Evolutionary conservation across 1,284 basidiomycete genomes (phyloP).

Genomic region (Heterobasidion parviporum): DNA sequence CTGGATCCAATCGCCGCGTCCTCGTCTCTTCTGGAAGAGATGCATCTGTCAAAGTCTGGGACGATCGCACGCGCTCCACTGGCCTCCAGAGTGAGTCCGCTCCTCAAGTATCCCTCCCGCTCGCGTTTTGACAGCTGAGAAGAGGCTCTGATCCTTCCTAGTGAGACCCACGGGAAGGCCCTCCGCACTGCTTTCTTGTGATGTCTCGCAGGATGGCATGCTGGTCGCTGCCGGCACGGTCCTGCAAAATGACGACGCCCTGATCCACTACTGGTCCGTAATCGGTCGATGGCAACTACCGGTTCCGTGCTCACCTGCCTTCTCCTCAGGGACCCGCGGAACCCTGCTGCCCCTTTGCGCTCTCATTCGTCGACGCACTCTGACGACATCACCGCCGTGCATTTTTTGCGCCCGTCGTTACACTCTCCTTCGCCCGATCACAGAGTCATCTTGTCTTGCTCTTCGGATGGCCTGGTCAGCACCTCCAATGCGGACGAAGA

Average conservation of each 20-base stretch:
- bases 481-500: constrained; percentile 57
- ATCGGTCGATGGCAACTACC: background rate
- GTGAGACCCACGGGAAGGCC: constrained; percentile 32
- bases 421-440: constrained; percentile 4
- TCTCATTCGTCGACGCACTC: constrained; percentile 63
- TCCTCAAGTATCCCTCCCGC: constrained; percentile 5
- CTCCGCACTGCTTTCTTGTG: constrained; percentile 52
- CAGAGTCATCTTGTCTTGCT: constrained; percentile 53
- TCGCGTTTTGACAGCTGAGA: constrained; percentile 35
- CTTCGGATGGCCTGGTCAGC: constrained; percentile 65
- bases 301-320: background rate
- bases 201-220: constrained; percentile 56
- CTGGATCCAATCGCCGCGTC: constrained; percentile 20
- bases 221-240: constrained; percentile 68
- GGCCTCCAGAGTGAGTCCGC: constrained; percentile 49
- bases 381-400: constrained; percentile 66
- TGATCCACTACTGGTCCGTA: constrained; percentile 63
- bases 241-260: constrained; percentile 59
- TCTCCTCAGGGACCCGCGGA: constrained; percentile 48
- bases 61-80: constrained; percentile 46
- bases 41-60: constrained; percentile 62
- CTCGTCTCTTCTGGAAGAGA: constrained; percentile 59
- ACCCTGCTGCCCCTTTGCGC: constrained; percentile 38
- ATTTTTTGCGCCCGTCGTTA: constrained; percentile 34
- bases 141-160: constrained; percentile 28